Evolutionary conservation across 768 basidiomycete species (phyloP).

Genomic region (Megacollybia marginata): DNA sequence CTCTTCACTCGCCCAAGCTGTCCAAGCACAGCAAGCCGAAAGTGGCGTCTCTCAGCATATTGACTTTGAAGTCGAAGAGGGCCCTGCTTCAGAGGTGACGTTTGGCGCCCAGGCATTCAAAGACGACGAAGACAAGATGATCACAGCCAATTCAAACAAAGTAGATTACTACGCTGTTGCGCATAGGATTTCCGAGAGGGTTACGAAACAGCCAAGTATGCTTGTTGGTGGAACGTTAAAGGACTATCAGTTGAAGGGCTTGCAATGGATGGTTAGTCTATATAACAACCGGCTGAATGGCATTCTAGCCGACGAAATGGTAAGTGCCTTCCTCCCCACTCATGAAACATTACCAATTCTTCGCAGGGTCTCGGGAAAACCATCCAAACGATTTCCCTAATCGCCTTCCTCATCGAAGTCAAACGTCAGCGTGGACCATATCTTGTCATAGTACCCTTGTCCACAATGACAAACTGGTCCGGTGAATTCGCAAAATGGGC

Average conservation of each 20-base stretch:
- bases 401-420: conserved; percentile 86
- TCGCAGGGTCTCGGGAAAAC: conserved; percentile 88
- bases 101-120: conserved; percentile 77
- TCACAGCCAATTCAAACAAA: conserved; percentile 41
- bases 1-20: conserved; percentile 91
- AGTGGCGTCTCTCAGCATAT: conserved; percentile 32
- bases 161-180: conserved; percentile 97
- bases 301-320: conserved; percentile 94
- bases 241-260: conserved; percentile 89
- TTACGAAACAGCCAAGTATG: conserved; percentile 64
- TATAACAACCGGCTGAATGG: conserved; percentile 96
- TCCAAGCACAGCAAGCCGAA: conserved; percentile 86
- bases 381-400: conserved; percentile 91
- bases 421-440: conserved; percentile 93
- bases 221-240: conserved; percentile 87
- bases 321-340: conserved; percentile 20
- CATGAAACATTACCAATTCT: conserved; percentile 6
- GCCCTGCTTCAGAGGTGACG: conserved; percentile 76
- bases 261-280: conserved; percentile 98
- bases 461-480: conserved; percentile 96
- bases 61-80: conserved; percentile 57
- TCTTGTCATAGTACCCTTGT: conserved; percentile 91
- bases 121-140: conserved; percentile 47
- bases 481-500: conserved; percentile 98
- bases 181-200: conserved; percentile 83